A percentile compares a stretch with the other conserved stretches of the same genome.
Evolutionary conservation across 1,139 yeast genomes (phyloP).

Genomic region (Yamadazyma spencermartinsiae): DNA sequence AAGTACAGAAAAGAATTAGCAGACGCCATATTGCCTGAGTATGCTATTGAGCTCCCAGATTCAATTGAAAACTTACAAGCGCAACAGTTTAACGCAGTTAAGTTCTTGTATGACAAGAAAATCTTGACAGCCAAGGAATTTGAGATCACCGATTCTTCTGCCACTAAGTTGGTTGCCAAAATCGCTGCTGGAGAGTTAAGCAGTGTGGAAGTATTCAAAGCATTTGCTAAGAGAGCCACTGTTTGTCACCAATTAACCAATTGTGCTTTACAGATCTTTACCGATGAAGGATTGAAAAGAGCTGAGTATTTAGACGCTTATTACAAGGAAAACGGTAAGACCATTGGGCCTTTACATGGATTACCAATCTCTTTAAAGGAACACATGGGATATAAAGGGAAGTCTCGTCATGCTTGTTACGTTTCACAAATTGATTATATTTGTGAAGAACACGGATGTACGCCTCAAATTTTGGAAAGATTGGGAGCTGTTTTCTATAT

Average conservation of each 20-base stretch:
- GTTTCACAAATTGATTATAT: constrained; percentile 55
- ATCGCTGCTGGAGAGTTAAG: constrained; percentile 36
- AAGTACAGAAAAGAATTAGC: constrained; percentile 46
- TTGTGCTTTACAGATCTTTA: constrained; percentile 35
- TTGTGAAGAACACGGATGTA: constrained; percentile 50
- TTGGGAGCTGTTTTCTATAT: constrained; percentile 67
- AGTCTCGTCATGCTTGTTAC: constrained; percentile 62
- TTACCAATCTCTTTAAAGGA: constrained; percentile 46
- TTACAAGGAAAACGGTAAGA: constrained; percentile 51
- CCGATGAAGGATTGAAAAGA: constrained; percentile 36
- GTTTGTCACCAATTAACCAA: constrained; percentile 39
- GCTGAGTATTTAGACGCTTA: constrained; percentile 39
- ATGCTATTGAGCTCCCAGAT: constrained; percentile 41
- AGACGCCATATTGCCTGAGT: constrained; percentile 42
- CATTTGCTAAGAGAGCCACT: constrained; percentile 52
- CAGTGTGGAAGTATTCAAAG: constrained; percentile 48
- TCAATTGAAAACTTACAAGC: constrained; percentile 38
- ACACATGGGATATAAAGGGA: constrained; percentile 60
- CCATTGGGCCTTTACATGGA: constrained; percentile 70
- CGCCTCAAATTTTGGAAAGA: constrained; percentile 51
- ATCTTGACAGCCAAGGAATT: constrained; percentile 46
- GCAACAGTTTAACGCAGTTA: constrained; percentile 46
- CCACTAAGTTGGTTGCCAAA: constrained; percentile 32
- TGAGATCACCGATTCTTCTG: constrained; percentile 48
- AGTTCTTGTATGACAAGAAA: constrained; percentile 42